Conservation (phyloP, 345 rosid genomes). For the Eucalyptus cloeziana region DNA sequence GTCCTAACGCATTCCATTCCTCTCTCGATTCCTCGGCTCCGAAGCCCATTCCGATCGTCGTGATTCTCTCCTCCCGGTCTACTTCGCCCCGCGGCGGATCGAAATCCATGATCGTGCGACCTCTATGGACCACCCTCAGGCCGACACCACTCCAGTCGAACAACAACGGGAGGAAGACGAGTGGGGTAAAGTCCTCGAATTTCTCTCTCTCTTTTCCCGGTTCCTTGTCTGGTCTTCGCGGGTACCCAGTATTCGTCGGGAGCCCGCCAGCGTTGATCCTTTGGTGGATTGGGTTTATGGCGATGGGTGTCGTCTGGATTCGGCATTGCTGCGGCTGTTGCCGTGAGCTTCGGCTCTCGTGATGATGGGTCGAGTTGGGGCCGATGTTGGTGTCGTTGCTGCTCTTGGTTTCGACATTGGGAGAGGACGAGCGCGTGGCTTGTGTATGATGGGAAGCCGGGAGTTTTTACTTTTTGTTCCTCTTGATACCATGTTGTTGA, state of each 20-base stretch:
- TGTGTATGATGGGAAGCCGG: neutral
- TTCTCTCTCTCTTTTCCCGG: neutral
- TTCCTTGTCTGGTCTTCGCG: neutral
- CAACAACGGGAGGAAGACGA: conserved; percentile 48
- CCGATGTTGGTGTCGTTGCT: neutral
- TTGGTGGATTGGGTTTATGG: neutral
- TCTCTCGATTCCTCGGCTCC: neutral
- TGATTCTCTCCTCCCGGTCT: conserved; percentile 16
- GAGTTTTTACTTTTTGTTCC: neutral
- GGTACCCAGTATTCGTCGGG: neutral
- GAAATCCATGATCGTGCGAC: conserved; percentile 65
- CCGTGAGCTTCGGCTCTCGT: neutral
- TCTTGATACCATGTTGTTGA: neutral
- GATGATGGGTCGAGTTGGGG: neutral
- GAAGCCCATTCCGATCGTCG: neutral
- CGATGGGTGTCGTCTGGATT: neutral
- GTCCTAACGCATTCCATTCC: neutral
- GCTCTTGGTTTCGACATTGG: neutral
- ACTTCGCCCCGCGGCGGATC: conserved; percentile 31
- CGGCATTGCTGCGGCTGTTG: neutral
- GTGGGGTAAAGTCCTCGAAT: conserved; percentile 44
- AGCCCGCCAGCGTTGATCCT: neutral
- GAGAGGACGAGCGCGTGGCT: neutral
- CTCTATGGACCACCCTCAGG: conserved; percentile 60
- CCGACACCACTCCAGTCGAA: conserved; percentile 18